Base-by-base conservation (phyloP, 1,284 basidiomycete genomes). In the Puccinia horiana region DNA sequence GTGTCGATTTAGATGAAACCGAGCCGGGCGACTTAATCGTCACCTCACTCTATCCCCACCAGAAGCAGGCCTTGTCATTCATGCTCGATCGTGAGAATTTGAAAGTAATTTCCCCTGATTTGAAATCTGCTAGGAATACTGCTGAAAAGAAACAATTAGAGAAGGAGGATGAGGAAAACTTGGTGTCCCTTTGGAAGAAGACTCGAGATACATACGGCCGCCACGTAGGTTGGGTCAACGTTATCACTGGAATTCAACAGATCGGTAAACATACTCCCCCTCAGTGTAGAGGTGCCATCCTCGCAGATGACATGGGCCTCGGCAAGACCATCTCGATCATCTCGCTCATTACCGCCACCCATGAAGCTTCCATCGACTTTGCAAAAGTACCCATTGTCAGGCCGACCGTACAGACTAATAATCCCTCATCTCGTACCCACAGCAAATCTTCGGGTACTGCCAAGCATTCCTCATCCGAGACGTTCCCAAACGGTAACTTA, bases 31-130 rank as follows among this genome's bases (percentile, higher is more conserved):
- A 90, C n/a, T 91, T 94, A 85, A 91, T 99, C 83, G 92, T 92
- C 49, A 97, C 97, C n/a, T 90, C 88, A 65, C 89, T 99, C 11
- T 98, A 98, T 87, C 93, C 95, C 23, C 97, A 99, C 88, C 97
- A 99, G 88, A 96, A 96, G 88, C 96, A 97, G 87, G 97, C 96
- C 32, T 89, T 99, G 32, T 95, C 96, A 0, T 99, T 99, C 88
- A 88, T 99, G 72, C 89, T 98, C n/a, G 94, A 96, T 85, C 91
- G 96, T 56, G 97, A 99, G 87, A 83, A 67, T 29, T 40, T 40
- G 0, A 80, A 80, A 49, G 83, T 74, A 83, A 85, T 16, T 61
- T 72, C 5, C 29, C 58, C 65, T 54, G 61, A 47, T 54, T 16
- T n/a, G 6, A 79, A 70, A 42, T 37, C 65, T 0, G 65, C 65